These are phyloP conservation scores for Cladosporium sp. DNA, from an alignment of 2,329 filamentous ascomycete genomes.

Conservation along the genomic window DNA sequence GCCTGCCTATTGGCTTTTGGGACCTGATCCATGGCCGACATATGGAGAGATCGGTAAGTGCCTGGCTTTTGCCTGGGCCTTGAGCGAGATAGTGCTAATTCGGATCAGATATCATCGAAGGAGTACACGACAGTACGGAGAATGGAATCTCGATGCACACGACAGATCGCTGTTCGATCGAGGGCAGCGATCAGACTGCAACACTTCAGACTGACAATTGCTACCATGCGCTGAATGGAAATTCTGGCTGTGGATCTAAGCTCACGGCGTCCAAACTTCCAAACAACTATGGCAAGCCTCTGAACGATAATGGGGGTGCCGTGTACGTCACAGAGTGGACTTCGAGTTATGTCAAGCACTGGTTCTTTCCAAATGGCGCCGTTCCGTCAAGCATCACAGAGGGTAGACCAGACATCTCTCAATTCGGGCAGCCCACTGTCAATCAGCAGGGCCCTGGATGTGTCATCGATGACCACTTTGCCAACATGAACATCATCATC, in stretches of 20 bases:
- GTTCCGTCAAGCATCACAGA: conserved; percentile 40
- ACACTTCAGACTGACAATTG: conserved; percentile 27
- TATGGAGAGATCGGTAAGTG: conserved; percentile 31
- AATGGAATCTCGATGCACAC: conserved; percentile 33
- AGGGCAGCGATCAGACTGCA: conserved; percentile 28
- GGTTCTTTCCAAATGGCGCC: conserved; percentile 33
- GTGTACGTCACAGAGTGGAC: conserved; percentile 36
- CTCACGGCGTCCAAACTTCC: conserved; percentile 19
- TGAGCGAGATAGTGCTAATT: neutral
- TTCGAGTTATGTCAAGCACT: conserved; percentile 29
- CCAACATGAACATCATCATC: conserved; percentile 36
- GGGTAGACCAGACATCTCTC: conserved; percentile 53
- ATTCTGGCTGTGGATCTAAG: conserved; percentile 30
- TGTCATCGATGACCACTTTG: conserved; percentile 34
- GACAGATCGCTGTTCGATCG: conserved; percentile 27
- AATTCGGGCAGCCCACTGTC: conserved; percentile 59
- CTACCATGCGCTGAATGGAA: conserved; percentile 21
- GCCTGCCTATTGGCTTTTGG: conserved; percentile 40
- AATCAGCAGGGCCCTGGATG: conserved; percentile 52
- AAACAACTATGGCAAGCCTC: conserved; percentile 30
- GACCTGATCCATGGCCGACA: conserved; percentile 36
- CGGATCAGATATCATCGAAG: conserved; percentile 34
- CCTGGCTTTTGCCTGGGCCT: neutral
- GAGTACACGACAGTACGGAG: conserved; percentile 26
- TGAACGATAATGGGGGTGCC: conserved; percentile 31